Percentiles rank a stretch among this genome's conserved stretches.
These are phyloP conservation scores for Areca catechu DNA, from an alignment of 176 grass and related monocot species.

Conservation along the genomic window DNA sequence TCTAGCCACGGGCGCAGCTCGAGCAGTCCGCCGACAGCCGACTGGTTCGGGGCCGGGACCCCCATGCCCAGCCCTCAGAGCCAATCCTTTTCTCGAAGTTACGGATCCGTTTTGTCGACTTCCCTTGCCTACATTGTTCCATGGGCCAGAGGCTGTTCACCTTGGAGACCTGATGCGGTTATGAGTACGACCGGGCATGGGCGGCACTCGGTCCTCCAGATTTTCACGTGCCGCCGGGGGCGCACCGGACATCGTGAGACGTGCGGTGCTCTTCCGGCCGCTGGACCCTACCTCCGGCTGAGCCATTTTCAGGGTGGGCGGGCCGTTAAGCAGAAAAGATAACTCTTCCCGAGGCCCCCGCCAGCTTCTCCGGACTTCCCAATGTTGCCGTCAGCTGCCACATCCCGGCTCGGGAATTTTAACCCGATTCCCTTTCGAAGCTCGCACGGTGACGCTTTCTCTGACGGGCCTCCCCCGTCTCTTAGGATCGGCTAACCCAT, in stretches of 20 bases:
- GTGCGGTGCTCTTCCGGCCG: conserved; percentile 52
- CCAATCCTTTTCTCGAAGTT: conserved; percentile 73
- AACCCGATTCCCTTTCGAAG: no score
- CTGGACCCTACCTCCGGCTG: conserved; percentile 50
- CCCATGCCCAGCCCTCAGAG: conserved; percentile 52
- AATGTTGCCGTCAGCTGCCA: conserved; percentile 30
- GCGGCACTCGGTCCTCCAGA: conserved; percentile 39
- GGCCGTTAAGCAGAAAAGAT: conserved; percentile 44
- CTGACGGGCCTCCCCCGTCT: no score
- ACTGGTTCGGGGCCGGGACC: conserved; percentile 41
- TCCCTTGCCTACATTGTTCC: conserved; percentile 77
- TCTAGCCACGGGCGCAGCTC: conserved; percentile 23
- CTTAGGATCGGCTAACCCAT: conserved; percentile 48
- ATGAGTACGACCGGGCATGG: conserved; percentile 36
- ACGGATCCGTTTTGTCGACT: conserved; percentile 78
- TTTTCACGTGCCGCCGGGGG: conserved; percentile 58
- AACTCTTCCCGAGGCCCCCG: conserved; percentile 42
- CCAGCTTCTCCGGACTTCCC: conserved; percentile 37
- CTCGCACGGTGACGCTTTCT: no score
- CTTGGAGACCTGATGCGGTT: conserved; percentile 51
- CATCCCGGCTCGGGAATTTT: no score
- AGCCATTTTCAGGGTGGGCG: conserved; percentile 36
- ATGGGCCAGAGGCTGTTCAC: conserved; percentile 44
- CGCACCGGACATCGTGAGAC: conserved; percentile 50
- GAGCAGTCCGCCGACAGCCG: conserved; percentile 22